Evolutionary conservation across 2,329 filamentous ascomycete species (phyloP).

Genomic region (Fusarium neocosmosporiellum): DNA sequence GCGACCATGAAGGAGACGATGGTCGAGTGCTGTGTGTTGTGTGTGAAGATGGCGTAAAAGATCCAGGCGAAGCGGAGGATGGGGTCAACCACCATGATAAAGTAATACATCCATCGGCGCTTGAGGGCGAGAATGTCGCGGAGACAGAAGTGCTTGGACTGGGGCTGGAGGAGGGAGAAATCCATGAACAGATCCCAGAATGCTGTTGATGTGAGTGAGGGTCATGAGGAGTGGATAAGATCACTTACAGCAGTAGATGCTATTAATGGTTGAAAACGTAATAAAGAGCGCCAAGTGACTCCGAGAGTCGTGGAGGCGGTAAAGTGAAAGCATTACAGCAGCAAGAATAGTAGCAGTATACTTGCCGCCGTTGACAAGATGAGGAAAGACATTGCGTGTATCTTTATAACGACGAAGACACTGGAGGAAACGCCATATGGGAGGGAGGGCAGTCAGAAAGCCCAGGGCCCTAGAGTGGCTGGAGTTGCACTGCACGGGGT

Average conservation of each 20-base stretch:
- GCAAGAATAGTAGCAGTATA: constrained; percentile 87
- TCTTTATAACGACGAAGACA: constrained; percentile 91
- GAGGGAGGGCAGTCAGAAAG: constrained; percentile 85
- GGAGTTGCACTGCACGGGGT: constrained; percentile 85
- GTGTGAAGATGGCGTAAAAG: constrained; percentile 86
- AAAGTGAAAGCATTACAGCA: constrained; percentile 83
- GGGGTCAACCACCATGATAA: constrained; percentile 84
- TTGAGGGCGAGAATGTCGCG: constrained; percentile 86
- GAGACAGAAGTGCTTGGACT: constrained; percentile 74
- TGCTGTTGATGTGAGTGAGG: constrained; percentile 54
- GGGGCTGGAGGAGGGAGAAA: constrained; percentile 87
- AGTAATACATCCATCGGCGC: constrained; percentile 84
- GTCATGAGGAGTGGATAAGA: not conserved
- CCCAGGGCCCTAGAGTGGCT: constrained; percentile 84
- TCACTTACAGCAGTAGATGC: constrained; percentile 79
- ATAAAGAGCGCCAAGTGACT: constrained; percentile 78
- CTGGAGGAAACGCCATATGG: constrained; percentile 90
- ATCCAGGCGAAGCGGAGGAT: constrained; percentile 94
- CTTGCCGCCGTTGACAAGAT: constrained; percentile 92
- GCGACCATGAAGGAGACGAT: constrained; percentile 82
- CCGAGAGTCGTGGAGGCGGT: constrained; percentile 75
- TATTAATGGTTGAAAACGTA: constrained; percentile 82
- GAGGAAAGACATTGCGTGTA: constrained; percentile 88
- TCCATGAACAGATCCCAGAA: constrained; percentile 98
- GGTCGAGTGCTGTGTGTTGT: constrained; percentile 84